Evolutionary conservation across 257 asterid genomes (phyloP), one percentile per base, ranked within the genome.

Genomic region (Solanum pinnatisectum): DNA sequence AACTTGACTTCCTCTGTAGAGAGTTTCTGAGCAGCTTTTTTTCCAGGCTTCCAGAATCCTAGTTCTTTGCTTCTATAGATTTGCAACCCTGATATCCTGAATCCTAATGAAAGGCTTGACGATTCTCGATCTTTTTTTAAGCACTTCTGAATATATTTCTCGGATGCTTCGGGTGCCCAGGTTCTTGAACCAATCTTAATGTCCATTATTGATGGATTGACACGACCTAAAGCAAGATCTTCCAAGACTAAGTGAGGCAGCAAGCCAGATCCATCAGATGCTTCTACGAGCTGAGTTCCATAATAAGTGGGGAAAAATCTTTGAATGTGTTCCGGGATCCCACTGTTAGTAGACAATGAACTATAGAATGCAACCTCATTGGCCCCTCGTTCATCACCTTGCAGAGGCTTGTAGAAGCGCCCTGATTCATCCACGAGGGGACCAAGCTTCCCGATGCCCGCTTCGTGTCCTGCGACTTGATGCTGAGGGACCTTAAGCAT

Each of bases 401-500:
- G 99, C 6, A 95, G 92, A 87, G 99, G 99, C 94, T 97, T 97
- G 95, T 96, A 97, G 88, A 97, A 97, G 87, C 91, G 90, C 8
- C 99, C 99, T 0, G 98, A 96, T 84, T 94, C 98, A 83, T 96
- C 99, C 18, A 94, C 72, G 22, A 96, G 98, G 18, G 99, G 99
- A 16, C 99, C 99, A 4, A 95, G 95, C 46, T 86, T 91, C 83
- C 99, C 99, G 4, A 27, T 73, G 14, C 40, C 90, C 36, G 98
- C 98, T 92, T 84, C 85, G 87, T 97, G 99, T 6, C 99, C 99
- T n/a, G 99, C 98, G 82, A 97, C 99, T 89, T 97, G 99, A 92
- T 97, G 91, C 22, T 90, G 91, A 15, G 99, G 98, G 84, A 90
- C 88, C 94, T 94, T 94, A 74, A 97, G 92, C 99, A 96, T 97